These are phyloP conservation scores for Arthrobotrys iridis DNA, from an alignment of 2,329 filamentous ascomycete genomes.

Conservation along the genomic window DNA sequence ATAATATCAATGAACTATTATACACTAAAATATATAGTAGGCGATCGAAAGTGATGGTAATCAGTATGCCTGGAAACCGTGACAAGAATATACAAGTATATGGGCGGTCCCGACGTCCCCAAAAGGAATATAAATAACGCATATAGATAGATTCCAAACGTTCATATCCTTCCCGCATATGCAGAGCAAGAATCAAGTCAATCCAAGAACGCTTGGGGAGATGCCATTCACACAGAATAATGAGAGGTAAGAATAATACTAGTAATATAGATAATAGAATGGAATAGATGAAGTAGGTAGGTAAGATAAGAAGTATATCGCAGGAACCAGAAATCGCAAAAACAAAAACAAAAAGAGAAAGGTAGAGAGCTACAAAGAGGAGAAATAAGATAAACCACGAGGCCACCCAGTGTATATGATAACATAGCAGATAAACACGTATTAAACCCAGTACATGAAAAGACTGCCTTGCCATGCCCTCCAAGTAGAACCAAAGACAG, in stretches of 20 bases:
- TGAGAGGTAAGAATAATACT: background rate
- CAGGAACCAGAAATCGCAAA: background rate
- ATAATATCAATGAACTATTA: constrained; percentile 7
- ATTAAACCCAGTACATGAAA: constrained; percentile 21
- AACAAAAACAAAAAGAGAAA: background rate
- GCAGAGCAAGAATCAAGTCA: background rate
- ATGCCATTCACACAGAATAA: background rate
- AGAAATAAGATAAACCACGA: constrained; percentile 34
- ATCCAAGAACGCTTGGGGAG: background rate
- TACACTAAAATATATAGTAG: background rate
- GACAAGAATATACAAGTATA: background rate
- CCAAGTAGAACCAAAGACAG: constrained; percentile 7
- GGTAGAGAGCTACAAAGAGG: constrained; percentile 11
- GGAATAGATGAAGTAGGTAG: constrained; percentile 9
- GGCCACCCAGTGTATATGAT: constrained; percentile 47
- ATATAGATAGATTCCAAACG: constrained; percentile 5
- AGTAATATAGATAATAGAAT: constrained; percentile 18
- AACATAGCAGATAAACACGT: constrained; percentile 8
- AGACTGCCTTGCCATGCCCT: constrained; percentile 11
- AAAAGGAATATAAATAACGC: constrained; percentile 12
- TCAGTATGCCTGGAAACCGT: background rate
- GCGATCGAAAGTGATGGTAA: background rate
- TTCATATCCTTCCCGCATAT: background rate
- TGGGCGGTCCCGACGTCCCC: background rate
- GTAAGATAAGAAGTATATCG: background rate